Evolutionary conservation across 306 rosid species (phyloP), one percentile per base, ranked within the genome.

Genomic region (Cucurbita moschata): DNA sequence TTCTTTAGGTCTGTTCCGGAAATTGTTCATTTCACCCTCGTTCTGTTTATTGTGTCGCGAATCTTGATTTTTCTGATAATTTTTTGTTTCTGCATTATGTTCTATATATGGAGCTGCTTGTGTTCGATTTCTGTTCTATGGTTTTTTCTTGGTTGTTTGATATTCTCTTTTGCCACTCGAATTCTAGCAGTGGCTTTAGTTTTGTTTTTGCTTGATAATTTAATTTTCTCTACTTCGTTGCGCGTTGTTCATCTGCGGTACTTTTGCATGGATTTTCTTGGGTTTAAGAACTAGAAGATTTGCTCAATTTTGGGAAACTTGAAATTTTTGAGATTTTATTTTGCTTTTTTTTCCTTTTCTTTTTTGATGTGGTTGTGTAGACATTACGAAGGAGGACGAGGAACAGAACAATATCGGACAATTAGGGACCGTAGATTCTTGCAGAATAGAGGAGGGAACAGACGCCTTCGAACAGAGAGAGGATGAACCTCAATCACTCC

Each of bases 371-470:
- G 18, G 12, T 49, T 11, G 21, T 50, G 46, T 47, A 70, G 74
- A 12, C 58, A 3, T 72, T 72, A 10, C 51, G 39, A 86, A 76
- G 74, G 89, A 75, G 56, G 76, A 71, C 26, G 71, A 44, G 18
- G 47, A 63, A 78, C 73, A 26, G 1, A 18, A 68, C 9, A 53
- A 6, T 54, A 18, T 47, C 4, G 85, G 82, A 56, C 21, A 81
- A 65, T 70, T 81, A 49, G 85, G 78, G 84, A 79, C 85, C 70
- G 73, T 77, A 14, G 82, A 80, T 71, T 76, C 82, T 16, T 81
- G 74, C 58, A 83, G 80, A 11, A 84, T 81, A 18, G 96, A 86
- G 74, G 88, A 80, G 2, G 80, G 88, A 16, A 62, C 79, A 44
- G 84, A 61, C 30, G 77, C 74, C 71, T 12, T 79, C 11, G 85